Conservation (phyloP, 768 basidiomycete genomes). For the Boletus sp. region DNA sequence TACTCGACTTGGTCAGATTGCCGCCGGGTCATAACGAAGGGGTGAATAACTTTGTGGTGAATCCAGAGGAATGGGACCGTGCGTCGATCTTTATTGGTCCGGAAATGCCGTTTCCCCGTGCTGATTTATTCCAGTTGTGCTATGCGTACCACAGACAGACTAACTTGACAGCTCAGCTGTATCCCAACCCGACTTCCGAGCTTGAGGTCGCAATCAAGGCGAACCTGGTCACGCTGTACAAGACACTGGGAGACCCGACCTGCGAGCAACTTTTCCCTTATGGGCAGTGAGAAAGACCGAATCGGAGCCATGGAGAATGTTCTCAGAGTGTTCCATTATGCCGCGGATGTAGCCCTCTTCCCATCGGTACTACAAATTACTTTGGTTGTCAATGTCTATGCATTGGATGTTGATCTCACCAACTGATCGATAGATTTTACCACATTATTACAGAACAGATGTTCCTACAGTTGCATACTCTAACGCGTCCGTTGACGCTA, state of each 20-base stretch:
- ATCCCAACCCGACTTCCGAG: constrained; percentile 20
- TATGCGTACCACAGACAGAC: constrained; percentile 20
- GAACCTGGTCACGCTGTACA: constrained; percentile 18
- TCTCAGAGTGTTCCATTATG: background rate
- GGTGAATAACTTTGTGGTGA: constrained; percentile 13
- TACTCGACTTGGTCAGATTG: constrained; percentile 1
- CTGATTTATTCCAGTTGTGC: constrained; percentile 13
- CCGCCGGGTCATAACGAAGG: constrained; percentile 19
- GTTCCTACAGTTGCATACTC: too few species aligned
- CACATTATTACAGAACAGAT: too few species aligned
- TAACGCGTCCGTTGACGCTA: too few species aligned
- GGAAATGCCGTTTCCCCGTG: background rate
- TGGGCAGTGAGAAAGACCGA: constrained; percentile 2
- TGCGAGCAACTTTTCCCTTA: constrained; percentile 18
- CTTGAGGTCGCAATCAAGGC: constrained; percentile 21
- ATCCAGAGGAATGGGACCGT: constrained; percentile 14
- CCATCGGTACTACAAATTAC: too few species aligned
- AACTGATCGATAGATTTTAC: too few species aligned
- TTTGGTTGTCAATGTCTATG: background rate
- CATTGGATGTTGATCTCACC: background rate
- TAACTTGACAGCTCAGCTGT: constrained; percentile 18
- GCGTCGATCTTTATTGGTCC: background rate
- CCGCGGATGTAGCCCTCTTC: background rate
- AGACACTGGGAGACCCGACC: constrained; percentile 3
- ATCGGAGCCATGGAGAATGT: background rate